Percentiles rank a stretch among this genome's conserved stretches.
phyloP scores from a whole-genome alignment of 257 asterid genomes.

The Avicennia marina region DNA sequence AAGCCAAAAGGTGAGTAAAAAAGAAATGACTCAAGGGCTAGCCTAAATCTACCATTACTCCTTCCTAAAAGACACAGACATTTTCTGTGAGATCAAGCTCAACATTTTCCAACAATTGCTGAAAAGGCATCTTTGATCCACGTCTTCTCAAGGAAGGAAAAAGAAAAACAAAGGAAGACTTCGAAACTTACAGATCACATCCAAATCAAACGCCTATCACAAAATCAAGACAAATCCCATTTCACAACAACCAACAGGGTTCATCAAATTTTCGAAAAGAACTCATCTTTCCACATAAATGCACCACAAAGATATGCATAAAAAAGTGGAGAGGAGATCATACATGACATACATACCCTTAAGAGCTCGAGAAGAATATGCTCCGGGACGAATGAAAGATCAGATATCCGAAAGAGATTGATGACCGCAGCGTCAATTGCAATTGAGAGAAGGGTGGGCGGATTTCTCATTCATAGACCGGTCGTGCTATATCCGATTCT shows the following conservation, averaged over 20 bases:
- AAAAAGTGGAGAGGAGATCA: not conserved
- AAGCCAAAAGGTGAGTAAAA: not conserved
- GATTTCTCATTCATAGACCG: slow-evolving; percentile 61
- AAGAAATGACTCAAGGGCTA: not conserved
- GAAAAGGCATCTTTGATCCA: slow-evolving; percentile 9
- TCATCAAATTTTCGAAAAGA: not conserved
- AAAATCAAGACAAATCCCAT: slow-evolving; percentile 17
- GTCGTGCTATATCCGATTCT: slow-evolving; percentile 39
- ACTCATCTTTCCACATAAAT: not conserved
- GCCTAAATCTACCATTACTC: not conserved
- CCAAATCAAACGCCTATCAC: slow-evolving; percentile 1
- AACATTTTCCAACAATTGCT: not conserved
- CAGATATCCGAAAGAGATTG: slow-evolving; percentile 51
- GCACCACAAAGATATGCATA: not conserved
- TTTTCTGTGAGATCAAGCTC: not conserved
- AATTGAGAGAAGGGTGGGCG: slow-evolving; percentile 79
- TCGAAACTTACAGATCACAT: slow-evolving; percentile 11
- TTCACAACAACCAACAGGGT: slow-evolving; percentile 14
- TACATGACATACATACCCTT: slow-evolving; percentile 32
- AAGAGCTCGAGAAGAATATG: slow-evolving; percentile 79
- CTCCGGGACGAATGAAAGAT: slow-evolving; percentile 81
- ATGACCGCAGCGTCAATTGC: slow-evolving; percentile 68
- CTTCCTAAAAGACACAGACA: not conserved
- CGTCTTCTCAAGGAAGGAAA: no score
- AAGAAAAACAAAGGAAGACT: not conserved